phyloP scores from a whole-genome alignment of 192 early-diverging fungal species.

The Gryganskiella cystojenkinii region DNA sequence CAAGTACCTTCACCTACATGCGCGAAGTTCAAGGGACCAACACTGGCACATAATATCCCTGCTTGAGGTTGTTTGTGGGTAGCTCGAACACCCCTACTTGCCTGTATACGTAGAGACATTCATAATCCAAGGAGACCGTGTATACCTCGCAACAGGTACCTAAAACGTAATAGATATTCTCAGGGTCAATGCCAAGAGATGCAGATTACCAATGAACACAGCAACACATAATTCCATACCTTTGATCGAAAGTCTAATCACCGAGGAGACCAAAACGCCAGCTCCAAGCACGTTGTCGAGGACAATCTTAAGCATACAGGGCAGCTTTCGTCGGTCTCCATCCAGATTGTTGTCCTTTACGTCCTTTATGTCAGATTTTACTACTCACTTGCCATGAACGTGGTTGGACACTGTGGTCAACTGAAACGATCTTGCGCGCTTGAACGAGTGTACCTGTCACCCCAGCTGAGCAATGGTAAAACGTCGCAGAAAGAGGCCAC shows the following conservation, averaged over 20 bases:
- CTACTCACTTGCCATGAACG: slow-evolving; percentile 15
- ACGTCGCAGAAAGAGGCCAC: too few relatives aligned
- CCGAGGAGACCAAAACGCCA: slow-evolving; percentile 7
- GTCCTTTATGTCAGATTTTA: slow-evolving; percentile 1
- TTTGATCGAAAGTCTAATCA: slow-evolving; percentile 10
- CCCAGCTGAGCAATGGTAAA: too few relatives aligned
- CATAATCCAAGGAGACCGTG: slow-evolving; percentile 12
- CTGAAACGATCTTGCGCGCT: too few relatives aligned
- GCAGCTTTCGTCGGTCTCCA: slow-evolving; percentile 15
- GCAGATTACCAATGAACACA: too few relatives aligned
- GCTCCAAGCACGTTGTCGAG: slow-evolving; percentile 14
- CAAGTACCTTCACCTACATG: too few relatives aligned
- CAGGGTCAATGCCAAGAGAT: too few relatives aligned
- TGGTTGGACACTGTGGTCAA: too few relatives aligned
- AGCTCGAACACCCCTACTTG: too few relatives aligned
- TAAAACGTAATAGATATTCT: slow-evolving; percentile 4
- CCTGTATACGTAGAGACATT: slow-evolving; percentile 24
- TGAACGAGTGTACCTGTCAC: too few relatives aligned
- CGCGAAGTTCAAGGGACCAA: too few relatives aligned
- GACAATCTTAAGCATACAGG: slow-evolving; percentile 15
- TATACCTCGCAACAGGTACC: slow-evolving; percentile 21
- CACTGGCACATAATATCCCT: too few relatives aligned
- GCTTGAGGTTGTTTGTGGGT: too few relatives aligned
- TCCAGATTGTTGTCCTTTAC: slow-evolving; percentile 12
- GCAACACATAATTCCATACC: background rate